Evolutionary conservation across 495 filamentous ascomycete species (phyloP), one percentile per base, ranked within the genome.

Genomic region (Penicillium roqueforti): DNA sequence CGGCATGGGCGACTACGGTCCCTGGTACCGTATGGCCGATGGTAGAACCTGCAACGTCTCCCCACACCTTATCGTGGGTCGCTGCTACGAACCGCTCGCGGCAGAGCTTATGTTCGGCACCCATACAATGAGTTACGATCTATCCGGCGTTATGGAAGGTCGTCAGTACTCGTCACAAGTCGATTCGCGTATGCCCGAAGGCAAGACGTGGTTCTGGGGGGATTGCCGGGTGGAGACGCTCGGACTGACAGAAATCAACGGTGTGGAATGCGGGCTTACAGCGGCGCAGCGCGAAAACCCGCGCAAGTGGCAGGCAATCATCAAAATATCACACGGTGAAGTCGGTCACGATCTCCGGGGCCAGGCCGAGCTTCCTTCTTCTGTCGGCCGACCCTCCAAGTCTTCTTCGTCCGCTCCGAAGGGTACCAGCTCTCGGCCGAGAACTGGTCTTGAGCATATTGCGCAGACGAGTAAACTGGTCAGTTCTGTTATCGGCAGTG

Each of bases 171-270:
- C 79, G 0, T 37, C 60, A 6, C 48, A 63, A 29, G 62, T 68
- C 6, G 80, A 84, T 32, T 49, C 56, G 0, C 78, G 80, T 9
- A 80, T 83, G 26, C 56, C 64, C 0, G 43, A 61, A 6, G 68
- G 61, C 4, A 67, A 71, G n/a, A 54, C 60, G 3, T 83, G 79
- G 79, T 81, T 79, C 63, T 84, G 80, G 80, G 78, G 72, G 16
- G 80, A 84, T 43, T 70, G 68, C 41, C 72, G 82, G 3, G 73
- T 73, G 0, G 73, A 84, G 37, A 77, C 79, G 0, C 72, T 85
- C 4, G 80, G 76, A 26, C 46, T 85, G 11, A 73, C 78, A 19
- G 71, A 72, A 14, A 63, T 83, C 9, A 83, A 83, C 54, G 78
- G 79, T 0, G 51, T 72, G 3, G 76, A 81, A 11, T 72, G 77